phyloP scores from a whole-genome alignment of 2,329 filamentous ascomycete genomes.

The Setomelanomma holmii region DNA sequence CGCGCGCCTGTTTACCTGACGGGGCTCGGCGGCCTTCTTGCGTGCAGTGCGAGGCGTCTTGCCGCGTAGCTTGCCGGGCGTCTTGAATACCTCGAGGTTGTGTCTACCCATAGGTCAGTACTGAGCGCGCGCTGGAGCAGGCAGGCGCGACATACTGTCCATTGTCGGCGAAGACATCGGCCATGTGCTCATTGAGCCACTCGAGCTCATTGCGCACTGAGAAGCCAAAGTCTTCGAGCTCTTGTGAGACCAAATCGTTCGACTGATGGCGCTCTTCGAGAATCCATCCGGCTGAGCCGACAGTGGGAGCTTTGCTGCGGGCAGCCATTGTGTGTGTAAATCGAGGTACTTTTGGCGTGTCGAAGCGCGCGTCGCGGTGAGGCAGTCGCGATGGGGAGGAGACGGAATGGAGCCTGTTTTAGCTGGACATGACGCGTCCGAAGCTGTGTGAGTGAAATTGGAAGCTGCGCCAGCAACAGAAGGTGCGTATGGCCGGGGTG shows the following conservation, averaged over 20 bases:
- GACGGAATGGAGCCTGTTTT: conserved; percentile 7
- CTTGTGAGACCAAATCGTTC: conserved; percentile 75
- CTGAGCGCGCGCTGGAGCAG: conserved; percentile 4
- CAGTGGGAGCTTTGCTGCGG: conserved; percentile 56
- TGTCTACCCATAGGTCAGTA: conserved; percentile 65
- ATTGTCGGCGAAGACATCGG: conserved; percentile 85
- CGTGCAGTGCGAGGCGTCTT: conserved; percentile 78
- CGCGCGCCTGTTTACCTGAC: conserved; percentile 69
- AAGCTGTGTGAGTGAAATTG: conserved; percentile 15
- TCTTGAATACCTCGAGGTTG: conserved; percentile 95
- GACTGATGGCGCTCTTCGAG: conserved; percentile 82
- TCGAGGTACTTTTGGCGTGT: conserved; percentile 4
- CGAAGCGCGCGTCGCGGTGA: conserved; percentile 32
- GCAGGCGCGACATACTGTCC: conserved; percentile 71
- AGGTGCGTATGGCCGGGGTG: conserved; percentile 1
- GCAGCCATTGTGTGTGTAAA: conserved; percentile 36
- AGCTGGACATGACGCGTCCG: conserved; percentile 29
- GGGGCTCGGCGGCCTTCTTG: conserved; percentile 64
- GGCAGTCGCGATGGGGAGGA: conserved; percentile 19
- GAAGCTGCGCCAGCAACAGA: conserved; percentile 38
- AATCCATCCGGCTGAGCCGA: conserved; percentile 87
- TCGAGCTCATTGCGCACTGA: conserved; percentile 93
- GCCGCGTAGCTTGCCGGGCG: conserved; percentile 80
- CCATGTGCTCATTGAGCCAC: conserved; percentile 99
- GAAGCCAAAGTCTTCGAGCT: conserved; percentile 92